Conservation (phyloP, 345 rosid genomes). For the Isatis tinctoria region DNA sequence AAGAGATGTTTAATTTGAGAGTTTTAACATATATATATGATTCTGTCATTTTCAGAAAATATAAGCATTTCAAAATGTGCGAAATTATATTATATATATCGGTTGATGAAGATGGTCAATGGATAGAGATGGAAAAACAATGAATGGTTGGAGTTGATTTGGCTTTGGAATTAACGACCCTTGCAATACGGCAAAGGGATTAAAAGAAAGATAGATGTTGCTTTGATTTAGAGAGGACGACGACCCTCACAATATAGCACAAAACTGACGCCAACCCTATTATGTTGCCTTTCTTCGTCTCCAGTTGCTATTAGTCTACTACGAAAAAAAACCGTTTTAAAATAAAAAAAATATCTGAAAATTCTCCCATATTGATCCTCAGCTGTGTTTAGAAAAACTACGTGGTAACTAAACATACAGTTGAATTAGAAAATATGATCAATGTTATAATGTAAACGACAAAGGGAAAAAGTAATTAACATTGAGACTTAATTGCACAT, state of each 20-base stretch:
- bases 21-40: not conserved
- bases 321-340: not conserved
- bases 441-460: no score
- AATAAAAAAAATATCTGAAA: no score
- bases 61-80: not conserved
- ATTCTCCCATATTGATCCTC: not conserved
- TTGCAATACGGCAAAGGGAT: not conserved
- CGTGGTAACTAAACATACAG: not conserved
- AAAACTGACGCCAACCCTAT: not conserved
- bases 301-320: no score
- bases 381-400: no score
- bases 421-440: not conserved
- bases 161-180: not conserved
- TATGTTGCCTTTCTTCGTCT: not conserved
- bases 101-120: not conserved
- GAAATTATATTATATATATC: not conserved
- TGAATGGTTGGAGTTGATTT: not conserved
- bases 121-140: not conserved
- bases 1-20: not conserved
- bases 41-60: not conserved
- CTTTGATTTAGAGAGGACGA: slow-evolving; percentile 7
- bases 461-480: no score
- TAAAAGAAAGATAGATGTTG: not conserved
- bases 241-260: not conserved
- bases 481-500: no score